Evolutionary conservation across 2,329 filamentous ascomycete species (phyloP).

Genomic region (Fusarium oxysporum): DNA sequence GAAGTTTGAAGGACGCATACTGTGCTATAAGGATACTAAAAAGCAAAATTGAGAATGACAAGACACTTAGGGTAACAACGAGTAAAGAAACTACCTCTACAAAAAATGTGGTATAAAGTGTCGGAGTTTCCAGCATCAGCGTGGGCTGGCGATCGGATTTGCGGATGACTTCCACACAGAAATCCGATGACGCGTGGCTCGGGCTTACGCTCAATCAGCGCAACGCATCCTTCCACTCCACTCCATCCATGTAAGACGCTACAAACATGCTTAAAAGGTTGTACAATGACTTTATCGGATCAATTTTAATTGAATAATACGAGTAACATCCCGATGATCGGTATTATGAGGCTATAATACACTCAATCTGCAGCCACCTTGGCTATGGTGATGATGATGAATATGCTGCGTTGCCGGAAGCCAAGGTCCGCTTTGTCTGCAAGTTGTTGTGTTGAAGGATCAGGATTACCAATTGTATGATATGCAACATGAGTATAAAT

Average conservation of each 20-base stretch:
- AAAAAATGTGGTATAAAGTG: no score
- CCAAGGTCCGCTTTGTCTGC: neutral
- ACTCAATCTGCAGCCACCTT: neutral
- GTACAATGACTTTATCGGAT: fast-evolving
- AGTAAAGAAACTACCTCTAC: fast-evolving
- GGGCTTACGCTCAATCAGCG: neutral
- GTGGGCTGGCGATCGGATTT: neutral
- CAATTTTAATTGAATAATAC: fast-evolving
- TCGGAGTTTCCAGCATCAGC: neutral
- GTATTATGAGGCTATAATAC: neutral
- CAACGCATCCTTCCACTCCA: neutral
- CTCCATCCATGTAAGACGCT: neutral
- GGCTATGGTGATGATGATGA: neutral
- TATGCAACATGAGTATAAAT: neutral
- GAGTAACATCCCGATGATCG: neutral
- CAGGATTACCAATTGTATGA: neutral
- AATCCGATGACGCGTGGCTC: conserved; percentile 22
- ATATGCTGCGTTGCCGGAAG: neutral
- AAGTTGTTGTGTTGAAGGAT: fast-evolving
- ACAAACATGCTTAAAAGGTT: conserved; percentile 1
- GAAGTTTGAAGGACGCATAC: no score
- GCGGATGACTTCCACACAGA: neutral
- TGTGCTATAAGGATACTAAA: fast-evolving
- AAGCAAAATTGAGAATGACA: fast-evolving
- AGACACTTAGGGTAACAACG: fast-evolving